Evolutionary conservation across 208 protist genomes (phyloP).

Genomic region (Leishmania aethiopica): DNA sequence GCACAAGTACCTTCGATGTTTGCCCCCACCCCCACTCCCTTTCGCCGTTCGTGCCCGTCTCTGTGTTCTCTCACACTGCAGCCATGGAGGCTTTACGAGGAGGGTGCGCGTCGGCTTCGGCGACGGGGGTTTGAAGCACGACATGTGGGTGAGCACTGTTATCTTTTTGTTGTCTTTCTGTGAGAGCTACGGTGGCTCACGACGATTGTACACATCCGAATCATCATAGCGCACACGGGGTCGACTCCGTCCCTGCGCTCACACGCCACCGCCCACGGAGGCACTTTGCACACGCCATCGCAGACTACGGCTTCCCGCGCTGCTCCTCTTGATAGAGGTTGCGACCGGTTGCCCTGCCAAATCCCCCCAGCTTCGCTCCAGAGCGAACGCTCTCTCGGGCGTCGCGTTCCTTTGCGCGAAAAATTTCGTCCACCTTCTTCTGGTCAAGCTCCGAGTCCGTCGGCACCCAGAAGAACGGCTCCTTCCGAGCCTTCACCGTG

Average conservation of each 20-base stretch:
- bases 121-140: neutral
- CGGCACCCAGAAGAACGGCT: conserved; percentile 93
- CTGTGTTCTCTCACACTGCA: neutral
- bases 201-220: neutral
- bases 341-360: conserved; percentile 60
- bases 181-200: neutral
- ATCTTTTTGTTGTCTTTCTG: conserved; percentile 12
- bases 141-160: neutral
- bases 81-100: neutral
- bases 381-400: conserved; percentile 49
- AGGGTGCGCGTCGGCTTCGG: neutral
- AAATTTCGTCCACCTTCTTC: conserved; percentile 87
- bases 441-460: conserved; percentile 84
- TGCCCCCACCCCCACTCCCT: neutral
- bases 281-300: neutral
- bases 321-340: conserved; percentile 71
- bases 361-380: conserved; percentile 74
- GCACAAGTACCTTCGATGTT: neutral
- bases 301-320: conserved; percentile 4
- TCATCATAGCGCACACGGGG: neutral
- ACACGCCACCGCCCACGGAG: neutral
- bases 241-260: neutral
- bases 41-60: neutral
- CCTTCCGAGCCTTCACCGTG: conserved; percentile 89
- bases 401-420: conserved; percentile 80